Evolutionary conservation across 345 rosid species (phyloP).

Genomic region (Eucalyptus camaldulensis): DNA sequence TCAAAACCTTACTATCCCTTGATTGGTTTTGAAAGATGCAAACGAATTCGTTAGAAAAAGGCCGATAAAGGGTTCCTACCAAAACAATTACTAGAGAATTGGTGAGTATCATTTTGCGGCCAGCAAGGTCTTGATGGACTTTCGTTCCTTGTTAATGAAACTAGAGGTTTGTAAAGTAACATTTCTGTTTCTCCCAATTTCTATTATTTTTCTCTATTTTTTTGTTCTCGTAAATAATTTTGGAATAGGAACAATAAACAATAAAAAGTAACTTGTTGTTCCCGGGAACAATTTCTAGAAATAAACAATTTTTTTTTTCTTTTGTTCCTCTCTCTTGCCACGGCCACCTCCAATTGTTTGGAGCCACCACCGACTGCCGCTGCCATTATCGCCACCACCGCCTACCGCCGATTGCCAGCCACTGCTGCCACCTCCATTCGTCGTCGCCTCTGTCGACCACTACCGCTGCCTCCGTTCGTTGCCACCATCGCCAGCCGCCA

Average conservation of each 20-base stretch:
- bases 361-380: accelerated
- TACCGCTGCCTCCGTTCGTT: accelerated
- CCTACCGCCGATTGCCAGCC: accelerated
- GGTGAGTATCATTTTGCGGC: background rate
- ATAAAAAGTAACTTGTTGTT: too few species aligned
- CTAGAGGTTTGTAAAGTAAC: too few species aligned
- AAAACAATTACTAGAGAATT: background rate
- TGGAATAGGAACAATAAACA: too few species aligned
- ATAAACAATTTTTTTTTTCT: too few species aligned
- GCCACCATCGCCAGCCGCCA: accelerated
- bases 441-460: too few species aligned
- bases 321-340: too few species aligned
- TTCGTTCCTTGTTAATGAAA: background rate
- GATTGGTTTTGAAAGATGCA: background rate
- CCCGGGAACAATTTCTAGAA: accelerated
- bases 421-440: too few species aligned
- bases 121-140: background rate
- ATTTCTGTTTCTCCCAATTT: too few species aligned
- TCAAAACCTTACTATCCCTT: background rate
- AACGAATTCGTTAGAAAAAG: background rate
- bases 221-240: accelerated
- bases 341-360: accelerated
- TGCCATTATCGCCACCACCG: accelerated
- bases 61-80: background rate
- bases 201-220: too few species aligned